These are phyloP conservation scores for Chaetomium globosum DNA, from an alignment of 2,329 filamentous ascomycete genomes.

Conservation along the genomic window DNA sequence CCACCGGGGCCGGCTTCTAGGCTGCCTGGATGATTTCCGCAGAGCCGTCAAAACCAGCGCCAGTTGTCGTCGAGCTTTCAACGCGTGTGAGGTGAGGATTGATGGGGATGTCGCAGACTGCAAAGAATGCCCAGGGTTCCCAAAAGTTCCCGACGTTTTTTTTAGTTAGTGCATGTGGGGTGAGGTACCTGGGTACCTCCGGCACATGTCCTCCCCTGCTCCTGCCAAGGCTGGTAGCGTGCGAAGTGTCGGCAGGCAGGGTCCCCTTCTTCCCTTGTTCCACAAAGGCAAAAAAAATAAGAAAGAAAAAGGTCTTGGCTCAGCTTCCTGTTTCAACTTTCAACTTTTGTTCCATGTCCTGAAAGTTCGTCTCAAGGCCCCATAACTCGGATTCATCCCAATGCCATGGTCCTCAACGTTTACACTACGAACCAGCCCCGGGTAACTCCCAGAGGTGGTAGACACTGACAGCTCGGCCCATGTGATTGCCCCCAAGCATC, in stretches of 20 bases:
- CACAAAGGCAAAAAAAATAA: not conserved
- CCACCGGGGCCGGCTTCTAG: not conserved
- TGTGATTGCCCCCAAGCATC: not conserved
- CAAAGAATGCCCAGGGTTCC: not conserved
- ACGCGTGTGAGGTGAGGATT: not conserved
- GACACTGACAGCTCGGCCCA: not conserved
- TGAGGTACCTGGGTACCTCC: too few species aligned
- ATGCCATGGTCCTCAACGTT: not conserved
- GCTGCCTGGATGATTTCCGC: not conserved
- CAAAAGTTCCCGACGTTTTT: not conserved
- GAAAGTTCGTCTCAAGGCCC: constrained; percentile 12
- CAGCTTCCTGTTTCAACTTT: not conserved
- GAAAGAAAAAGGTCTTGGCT: not conserved
- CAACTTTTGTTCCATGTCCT: constrained; percentile 1
- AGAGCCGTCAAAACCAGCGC: not conserved
- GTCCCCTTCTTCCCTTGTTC: not conserved
- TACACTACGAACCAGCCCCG: too few species aligned
- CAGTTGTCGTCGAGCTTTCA: not conserved
- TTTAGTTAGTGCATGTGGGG: too few species aligned
- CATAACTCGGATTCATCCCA: not conserved
- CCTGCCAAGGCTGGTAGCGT: not conserved
- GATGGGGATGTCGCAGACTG: not conserved
- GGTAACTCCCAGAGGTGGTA: not conserved
- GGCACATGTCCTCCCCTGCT: not conserved
- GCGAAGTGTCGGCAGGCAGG: not conserved